phyloP scores from a whole-genome alignment of 2,329 filamentous ascomycete species.

The Ophiostoma perfectum region DNA sequence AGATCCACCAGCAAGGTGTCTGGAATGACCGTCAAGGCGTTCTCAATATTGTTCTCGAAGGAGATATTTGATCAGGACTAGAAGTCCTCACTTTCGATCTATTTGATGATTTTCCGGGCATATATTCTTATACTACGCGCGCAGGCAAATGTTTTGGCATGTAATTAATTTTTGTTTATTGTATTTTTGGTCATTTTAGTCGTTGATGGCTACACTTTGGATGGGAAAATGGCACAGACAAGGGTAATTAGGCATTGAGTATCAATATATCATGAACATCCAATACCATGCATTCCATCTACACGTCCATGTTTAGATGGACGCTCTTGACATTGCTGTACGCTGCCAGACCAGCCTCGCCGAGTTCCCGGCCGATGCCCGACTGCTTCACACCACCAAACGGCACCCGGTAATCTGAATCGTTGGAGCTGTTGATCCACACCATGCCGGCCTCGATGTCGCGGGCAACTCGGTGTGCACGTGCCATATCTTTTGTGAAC shows the following conservation, averaged over 20 bases:
- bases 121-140: not conserved
- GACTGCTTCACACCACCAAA: conserved; percentile 51
- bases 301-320: conserved; percentile 20
- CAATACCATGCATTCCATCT: too few relatives aligned
- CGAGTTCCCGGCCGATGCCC: conserved; percentile 50
- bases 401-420: conserved; percentile 23
- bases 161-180: conserved; percentile 3
- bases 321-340: conserved; percentile 40
- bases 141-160: not conserved
- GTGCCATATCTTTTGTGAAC: conserved; percentile 50
- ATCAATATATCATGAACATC: not conserved
- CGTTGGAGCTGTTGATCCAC: conserved; percentile 37
- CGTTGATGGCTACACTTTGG: not conserved
- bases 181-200: not conserved
- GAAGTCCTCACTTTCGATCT: not conserved
- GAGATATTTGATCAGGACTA: not conserved
- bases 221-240: not conserved
- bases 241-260: not conserved
- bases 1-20: conserved; percentile 23
- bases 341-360: conserved; percentile 40
- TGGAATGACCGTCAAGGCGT: conserved; percentile 22
- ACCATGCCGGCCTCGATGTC: conserved; percentile 52
- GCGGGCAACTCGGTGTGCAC: conserved; percentile 40
- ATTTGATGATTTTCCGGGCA: not conserved
- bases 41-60: conserved; percentile 21